A percentile compares a stretch with the other conserved stretches of the same genome.
These are phyloP conservation scores for Solanum dulcamara DNA, from an alignment of 257 asterid genomes.

Conservation along the genomic window DNA sequence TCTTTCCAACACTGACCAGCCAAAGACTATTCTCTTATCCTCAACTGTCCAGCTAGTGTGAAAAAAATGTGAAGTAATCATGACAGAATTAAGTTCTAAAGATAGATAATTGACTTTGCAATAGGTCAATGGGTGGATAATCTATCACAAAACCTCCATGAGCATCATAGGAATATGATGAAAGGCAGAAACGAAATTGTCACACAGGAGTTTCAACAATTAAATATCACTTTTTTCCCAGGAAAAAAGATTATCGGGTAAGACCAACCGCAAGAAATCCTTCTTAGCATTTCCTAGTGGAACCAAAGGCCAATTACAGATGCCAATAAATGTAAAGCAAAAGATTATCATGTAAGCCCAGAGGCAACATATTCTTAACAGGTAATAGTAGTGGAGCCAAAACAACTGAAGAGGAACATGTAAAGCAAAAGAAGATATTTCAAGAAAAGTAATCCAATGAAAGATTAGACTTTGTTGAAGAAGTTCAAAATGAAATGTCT, in stretches of 20 bases:
- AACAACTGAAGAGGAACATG: background rate
- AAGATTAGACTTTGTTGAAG: background rate
- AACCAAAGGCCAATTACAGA: background rate
- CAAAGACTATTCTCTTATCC: background rate
- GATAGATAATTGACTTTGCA: background rate
- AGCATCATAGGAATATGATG: background rate
- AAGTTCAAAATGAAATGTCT: background rate
- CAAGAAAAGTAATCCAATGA: background rate
- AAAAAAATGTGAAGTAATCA: background rate
- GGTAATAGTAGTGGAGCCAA: background rate
- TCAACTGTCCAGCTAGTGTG: background rate
- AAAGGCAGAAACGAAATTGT: background rate
- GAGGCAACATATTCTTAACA: background rate
- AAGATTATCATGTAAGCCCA: background rate
- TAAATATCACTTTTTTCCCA: background rate
- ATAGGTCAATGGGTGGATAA: background rate
- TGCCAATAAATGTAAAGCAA: background rate
- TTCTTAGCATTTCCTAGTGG: background rate
- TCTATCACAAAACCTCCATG: background rate
- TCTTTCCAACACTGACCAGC: background rate
- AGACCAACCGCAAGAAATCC: background rate
- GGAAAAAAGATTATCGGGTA: background rate
- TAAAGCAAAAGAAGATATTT: background rate
- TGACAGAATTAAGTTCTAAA: background rate
- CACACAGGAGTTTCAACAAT: background rate